phyloP scores from a whole-genome alignment of 257 asterid species.

The Eucommia ulmoides region DNA sequence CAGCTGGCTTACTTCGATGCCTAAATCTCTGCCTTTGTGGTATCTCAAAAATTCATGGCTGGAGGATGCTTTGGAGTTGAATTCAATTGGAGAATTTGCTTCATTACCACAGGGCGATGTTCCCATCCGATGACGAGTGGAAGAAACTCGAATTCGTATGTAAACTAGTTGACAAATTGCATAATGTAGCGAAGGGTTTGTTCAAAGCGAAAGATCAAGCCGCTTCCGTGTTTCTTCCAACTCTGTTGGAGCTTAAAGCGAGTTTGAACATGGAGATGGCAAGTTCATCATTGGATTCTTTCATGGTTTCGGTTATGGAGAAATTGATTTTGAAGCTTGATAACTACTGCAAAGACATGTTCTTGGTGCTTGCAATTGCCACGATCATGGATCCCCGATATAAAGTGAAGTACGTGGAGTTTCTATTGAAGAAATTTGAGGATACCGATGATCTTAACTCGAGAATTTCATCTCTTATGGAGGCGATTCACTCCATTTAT shows the following conservation, averaged over 20 bases:
- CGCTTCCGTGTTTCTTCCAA: neutral
- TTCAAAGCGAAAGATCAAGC: neutral
- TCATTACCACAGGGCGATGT: neutral
- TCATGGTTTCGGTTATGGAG: neutral
- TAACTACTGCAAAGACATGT: neutral
- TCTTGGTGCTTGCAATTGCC: neutral
- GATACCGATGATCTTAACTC: neutral
- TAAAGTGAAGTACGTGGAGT: neutral
- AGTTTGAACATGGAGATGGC: no score
- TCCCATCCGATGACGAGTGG: neutral
- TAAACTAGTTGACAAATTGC: neutral
- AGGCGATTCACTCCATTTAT: slow-evolving; percentile 57
- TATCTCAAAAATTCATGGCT: no score
- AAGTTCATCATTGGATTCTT: neutral
- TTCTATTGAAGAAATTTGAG: neutral
- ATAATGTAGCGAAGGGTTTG: neutral
- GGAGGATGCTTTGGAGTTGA: neutral
- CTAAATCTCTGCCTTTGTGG: no score
- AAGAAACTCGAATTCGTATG: neutral
- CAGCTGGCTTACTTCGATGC: neutral
- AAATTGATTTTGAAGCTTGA: neutral
- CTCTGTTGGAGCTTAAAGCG: neutral
- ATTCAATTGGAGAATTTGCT: neutral
- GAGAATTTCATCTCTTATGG: slow-evolving; percentile 25
- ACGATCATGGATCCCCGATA: neutral